Evolutionary conservation across 768 basidiomycete species (phyloP), one percentile per base, ranked within the genome.

Genomic region (Macrolepiota dolichaula): DNA sequence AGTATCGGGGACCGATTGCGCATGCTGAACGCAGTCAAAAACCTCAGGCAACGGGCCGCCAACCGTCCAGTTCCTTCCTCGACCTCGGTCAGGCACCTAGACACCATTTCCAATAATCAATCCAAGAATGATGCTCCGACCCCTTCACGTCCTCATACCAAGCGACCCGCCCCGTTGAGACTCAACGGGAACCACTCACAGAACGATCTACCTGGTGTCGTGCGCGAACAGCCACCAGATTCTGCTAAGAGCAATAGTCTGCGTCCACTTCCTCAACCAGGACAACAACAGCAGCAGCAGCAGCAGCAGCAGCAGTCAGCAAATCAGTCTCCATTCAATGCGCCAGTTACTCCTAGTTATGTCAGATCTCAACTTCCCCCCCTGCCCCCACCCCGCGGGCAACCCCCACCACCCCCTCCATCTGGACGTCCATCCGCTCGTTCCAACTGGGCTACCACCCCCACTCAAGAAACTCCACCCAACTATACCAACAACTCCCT

Each of bases 1-100:
- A 93, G 89, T 73, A 89, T 99, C 44, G 97, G 97, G 11, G 97
- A 99, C 73, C 79, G 96, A 52, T 85, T 98, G 7, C 83, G 93
- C 69, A 90, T 99, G 53, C 69, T 94, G 19, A 89, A 85, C 60
- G 96, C 88, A 1, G 90, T 99, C 62, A 95, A 94, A 70, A 70
- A 76, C 4, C 79, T 98, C 15, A 79, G 96, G 36, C 81, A 84
- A 64, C 81, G 80, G 63, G 86, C 85, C 51, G 70, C 76, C 2
- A 60, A 71, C 2, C 66, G 66, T 22, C 60, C 68, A 53, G 47
- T 12, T 49, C 22, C 47, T 24, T 49, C 62, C 38, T 40, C 64
- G 15, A 37, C 61, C 24, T 50, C 53, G 11, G 53, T 57, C 17
- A 63, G 57, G 11, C 68, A 65, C 57, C 52, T 51, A 6, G 57